A percentile compares a stretch with the other conserved stretches of the same genome.
Conservation (phyloP, 164 flowering plant species). For the Stephania japonica region DNA sequence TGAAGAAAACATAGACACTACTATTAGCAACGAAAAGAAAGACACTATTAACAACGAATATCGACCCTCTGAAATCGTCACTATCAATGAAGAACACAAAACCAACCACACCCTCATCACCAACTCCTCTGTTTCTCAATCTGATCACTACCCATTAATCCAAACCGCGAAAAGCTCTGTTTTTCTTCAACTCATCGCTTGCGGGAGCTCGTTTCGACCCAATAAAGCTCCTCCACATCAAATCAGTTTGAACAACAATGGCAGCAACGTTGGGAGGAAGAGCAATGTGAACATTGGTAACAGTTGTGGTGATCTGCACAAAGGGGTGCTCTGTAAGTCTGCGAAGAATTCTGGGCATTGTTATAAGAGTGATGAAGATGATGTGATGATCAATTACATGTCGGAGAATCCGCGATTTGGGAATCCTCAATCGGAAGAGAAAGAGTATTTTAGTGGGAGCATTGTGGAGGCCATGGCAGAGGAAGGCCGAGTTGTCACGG, state of each 20-base stretch:
- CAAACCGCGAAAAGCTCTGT: constrained; percentile 37
- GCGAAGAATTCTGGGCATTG: constrained; percentile 17
- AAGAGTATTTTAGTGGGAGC: constrained; percentile 89
- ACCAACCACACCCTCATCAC: constrained; percentile 20
- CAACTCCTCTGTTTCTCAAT: constrained; percentile 10
- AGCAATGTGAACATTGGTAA: constrained; percentile 13
- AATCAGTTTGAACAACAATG: too few relatives aligned
- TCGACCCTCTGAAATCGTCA: constrained; percentile 18
- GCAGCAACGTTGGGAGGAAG: constrained; percentile 26
- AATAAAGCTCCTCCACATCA: not conserved
- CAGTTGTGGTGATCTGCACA: constrained; percentile 27
- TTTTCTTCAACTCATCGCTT: constrained; percentile 62
- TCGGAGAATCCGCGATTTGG: constrained; percentile 87
- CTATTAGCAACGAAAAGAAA: constrained; percentile 10
- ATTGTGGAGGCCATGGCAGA: constrained; percentile 57
- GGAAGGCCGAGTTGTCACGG: constrained; percentile 18
- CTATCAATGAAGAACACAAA: constrained; percentile 23
- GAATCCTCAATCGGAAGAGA: constrained; percentile 61
- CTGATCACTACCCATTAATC: constrained; percentile 8
- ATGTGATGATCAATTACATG: constrained; percentile 41
- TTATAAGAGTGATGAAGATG: constrained; percentile 22
- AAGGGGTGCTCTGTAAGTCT: constrained; percentile 36
- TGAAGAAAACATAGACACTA: constrained; percentile 14
- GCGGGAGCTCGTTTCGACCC: constrained; percentile 38
- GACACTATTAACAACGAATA: constrained; percentile 7